Percentiles rank a stretch among this genome's conserved stretches.
Conservation (phyloP, 208 protist species). For the Acanthamoeba sp. region DNA sequence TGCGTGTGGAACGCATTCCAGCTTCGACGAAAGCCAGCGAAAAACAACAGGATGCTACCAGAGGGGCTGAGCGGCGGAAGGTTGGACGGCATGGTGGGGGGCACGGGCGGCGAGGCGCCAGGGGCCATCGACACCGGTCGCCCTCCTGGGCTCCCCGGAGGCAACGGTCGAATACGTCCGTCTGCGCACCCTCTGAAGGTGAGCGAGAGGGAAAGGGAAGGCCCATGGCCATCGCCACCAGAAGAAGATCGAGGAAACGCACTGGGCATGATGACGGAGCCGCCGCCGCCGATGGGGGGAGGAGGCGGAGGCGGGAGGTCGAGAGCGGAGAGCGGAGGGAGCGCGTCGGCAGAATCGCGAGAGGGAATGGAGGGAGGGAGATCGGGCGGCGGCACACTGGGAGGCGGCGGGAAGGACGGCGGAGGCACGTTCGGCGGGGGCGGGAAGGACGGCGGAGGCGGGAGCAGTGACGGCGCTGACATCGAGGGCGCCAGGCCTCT, state of each 20-base stretch:
- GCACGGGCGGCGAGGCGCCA: not conserved
- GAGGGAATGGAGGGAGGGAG: not conserved
- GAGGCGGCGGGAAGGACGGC: not conserved
- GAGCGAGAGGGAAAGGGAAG: not conserved
- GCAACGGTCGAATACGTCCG: not conserved
- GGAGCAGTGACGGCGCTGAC: conserved; percentile 9
- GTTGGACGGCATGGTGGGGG: not conserved
- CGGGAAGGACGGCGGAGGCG: not conserved
- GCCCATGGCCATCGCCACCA: too few species aligned
- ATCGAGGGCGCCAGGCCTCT: not conserved
- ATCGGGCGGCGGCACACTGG: not conserved
- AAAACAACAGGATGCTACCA: not conserved
- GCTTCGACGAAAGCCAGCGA: not conserved
- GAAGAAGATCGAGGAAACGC: not conserved
- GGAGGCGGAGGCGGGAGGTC: conserved; percentile 40
- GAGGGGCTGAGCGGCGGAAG: not conserved
- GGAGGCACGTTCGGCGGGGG: not conserved
- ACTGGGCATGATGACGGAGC: conserved; percentile 33
- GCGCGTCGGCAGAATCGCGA: not conserved
- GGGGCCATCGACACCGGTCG: conserved; percentile 50
- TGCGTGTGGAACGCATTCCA: too few species aligned
- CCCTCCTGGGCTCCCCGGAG: not conserved
- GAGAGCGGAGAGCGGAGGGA: not conserved
- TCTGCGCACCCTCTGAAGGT: not conserved
- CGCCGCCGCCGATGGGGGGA: not conserved